Conservation (phyloP, 192 early-diverging fungal genomes). For the Oehlia diaphana region DNA sequence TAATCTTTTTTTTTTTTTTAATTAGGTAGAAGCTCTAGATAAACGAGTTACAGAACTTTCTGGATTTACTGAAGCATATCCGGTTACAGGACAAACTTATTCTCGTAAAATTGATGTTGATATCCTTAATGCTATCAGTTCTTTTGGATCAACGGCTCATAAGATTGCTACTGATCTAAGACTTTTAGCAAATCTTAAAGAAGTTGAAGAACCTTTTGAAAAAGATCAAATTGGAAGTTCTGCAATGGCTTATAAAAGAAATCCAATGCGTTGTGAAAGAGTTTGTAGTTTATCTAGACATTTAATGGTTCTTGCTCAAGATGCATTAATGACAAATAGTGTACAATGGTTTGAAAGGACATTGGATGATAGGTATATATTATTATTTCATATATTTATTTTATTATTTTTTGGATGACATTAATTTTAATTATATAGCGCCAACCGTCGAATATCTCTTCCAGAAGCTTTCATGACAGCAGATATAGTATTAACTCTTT, state of each 20-base stretch:
- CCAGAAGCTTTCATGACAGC: slow-evolving; percentile 97
- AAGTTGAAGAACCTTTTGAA: slow-evolving; percentile 99
- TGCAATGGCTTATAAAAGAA: slow-evolving; percentile 99
- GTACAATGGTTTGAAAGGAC: slow-evolving; percentile 98
- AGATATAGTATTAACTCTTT: slow-evolving; percentile 91
- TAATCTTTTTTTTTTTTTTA: background rate
- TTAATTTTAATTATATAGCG: slow-evolving; percentile 43
- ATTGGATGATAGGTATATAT: slow-evolving; percentile 78
- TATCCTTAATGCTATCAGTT: slow-evolving; percentile 78
- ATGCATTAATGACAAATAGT: slow-evolving; percentile 86
- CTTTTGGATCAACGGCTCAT: slow-evolving; percentile 95
- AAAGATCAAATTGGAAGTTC: slow-evolving; percentile 98
- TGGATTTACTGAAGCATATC: slow-evolving; percentile 83
- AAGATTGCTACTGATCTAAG: slow-evolving; percentile 97
- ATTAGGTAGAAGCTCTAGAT: slow-evolving; percentile 82
- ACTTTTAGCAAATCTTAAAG: slow-evolving; percentile 94
- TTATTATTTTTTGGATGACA: background rate
- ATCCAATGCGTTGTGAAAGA: slow-evolving; percentile 98
- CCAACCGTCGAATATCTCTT: slow-evolving; percentile 93
- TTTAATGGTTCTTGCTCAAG: slow-evolving; percentile 85
- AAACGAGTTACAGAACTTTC: slow-evolving; percentile 84
- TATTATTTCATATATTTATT: background rate
- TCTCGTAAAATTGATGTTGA: slow-evolving; percentile 98
- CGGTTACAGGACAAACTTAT: slow-evolving; percentile 97
- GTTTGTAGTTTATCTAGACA: slow-evolving; percentile 95